phyloP scores from a whole-genome alignment of 148 eudicot genomes.

The Rhododendron ovatum region DNA sequence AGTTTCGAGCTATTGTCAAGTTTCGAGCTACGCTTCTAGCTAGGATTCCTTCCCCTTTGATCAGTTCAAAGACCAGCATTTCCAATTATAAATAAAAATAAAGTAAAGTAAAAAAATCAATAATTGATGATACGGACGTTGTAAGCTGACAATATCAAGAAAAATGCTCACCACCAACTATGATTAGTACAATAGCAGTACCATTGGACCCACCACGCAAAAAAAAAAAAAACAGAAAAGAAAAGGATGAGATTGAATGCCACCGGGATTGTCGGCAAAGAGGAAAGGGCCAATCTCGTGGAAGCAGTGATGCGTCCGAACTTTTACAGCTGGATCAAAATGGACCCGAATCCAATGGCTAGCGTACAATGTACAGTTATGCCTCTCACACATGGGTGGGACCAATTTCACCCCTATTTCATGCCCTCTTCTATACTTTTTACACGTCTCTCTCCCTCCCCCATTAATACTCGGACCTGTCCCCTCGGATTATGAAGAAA shows the following conservation, averaged over 20 bases:
- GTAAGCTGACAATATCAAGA: background rate
- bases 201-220: background rate
- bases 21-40: no score
- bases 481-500: no score
- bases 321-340: slow-evolving; percentile 13
- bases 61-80: background rate
- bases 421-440: background rate
- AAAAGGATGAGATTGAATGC: background rate
- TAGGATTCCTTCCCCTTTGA: background rate
- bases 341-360: slow-evolving; percentile 4
- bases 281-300: background rate
- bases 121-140: background rate
- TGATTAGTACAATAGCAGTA: background rate
- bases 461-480: background rate
- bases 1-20: background rate
- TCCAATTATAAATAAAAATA: background rate
- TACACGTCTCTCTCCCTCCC: background rate
- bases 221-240: background rate
- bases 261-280: slow-evolving; percentile 2
- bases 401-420: background rate
- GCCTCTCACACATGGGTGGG: slow-evolving; percentile 3
- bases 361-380: background rate
- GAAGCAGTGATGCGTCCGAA: background rate
- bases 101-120: no score
- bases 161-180: background rate